Percentiles rank a stretch among this genome's conserved stretches.
Conservation (phyloP, 257 asterid species). For the Solanum acaule region DNA sequence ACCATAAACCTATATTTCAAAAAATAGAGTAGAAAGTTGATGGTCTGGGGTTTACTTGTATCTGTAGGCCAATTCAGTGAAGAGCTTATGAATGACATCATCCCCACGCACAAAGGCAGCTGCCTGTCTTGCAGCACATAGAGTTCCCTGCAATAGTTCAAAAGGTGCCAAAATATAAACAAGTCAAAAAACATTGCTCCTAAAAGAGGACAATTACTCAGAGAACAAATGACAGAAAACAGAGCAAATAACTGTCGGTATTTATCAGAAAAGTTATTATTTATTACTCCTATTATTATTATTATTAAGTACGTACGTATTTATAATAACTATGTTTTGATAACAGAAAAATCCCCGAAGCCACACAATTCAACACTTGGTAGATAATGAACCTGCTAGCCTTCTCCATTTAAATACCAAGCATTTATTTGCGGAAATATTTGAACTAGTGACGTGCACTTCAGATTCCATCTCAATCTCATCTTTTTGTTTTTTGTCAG, state of each 20-base stretch:
- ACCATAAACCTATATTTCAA: not conserved
- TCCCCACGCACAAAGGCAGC: conserved; percentile 94
- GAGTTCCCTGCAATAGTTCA: conserved; percentile 51
- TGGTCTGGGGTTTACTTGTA: conserved; percentile 55
- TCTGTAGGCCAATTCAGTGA: conserved; percentile 88
- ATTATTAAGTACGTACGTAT: not conserved
- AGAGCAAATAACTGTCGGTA: not conserved
- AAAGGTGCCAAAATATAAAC: not conserved
- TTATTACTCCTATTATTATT: not conserved
- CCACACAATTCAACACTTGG: not conserved
- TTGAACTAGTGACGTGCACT: not conserved
- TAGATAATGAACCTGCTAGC: not conserved
- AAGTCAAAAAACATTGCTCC: not conserved
- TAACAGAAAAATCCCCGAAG: not conserved
- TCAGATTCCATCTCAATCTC: not conserved
- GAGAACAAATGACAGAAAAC: not conserved
- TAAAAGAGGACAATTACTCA: not conserved
- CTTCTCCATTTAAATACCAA: not conserved
- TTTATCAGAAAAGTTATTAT: not conserved
- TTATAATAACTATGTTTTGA: not conserved
- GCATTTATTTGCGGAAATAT: not conserved
- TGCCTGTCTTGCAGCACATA: conserved; percentile 81
- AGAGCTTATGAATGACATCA: conserved; percentile 83
- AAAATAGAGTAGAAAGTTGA: not conserved
- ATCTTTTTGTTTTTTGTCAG: not conserved